Evolutionary conservation across 345 rosid species (phyloP), one percentile per base, ranked within the genome.

Genomic region (Sonneratia caseolaris): DNA sequence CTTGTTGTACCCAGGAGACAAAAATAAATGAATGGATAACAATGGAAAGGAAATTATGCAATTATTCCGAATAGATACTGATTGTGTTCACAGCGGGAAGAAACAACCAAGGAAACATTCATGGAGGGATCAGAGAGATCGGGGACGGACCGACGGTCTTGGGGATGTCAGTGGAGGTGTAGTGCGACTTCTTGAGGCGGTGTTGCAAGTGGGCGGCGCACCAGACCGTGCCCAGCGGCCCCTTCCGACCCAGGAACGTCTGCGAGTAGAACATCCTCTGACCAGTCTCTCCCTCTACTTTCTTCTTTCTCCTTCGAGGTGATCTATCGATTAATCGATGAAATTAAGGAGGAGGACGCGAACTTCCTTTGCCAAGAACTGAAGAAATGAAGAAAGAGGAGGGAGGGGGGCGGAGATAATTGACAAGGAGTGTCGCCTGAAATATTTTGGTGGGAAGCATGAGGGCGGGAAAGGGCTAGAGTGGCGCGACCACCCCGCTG

Each of bases 131-230:
- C 49, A 57, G 48, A 48, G 67, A 53, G 22, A 22, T 36, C 10
- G 21, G 53, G 43, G 48, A 57, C 89, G 7, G 36, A 90, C 98
- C 96, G 35, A 91, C 96, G 9, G 90, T 87, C 70, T 90, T 48
- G 70, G 88, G 73, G 79, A 92, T 88, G 78, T 87, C 82, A 3
- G 91, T 84, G 83, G 94, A 71, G 51, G 86, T 80, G 79, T 90
- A 92, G 62, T 92, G 93, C 74, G 91, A 86, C 75, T 92, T 92
- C 76, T 82, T 86, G 75, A 89, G 92, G 48, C 89, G 83, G 79
- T 87, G 81, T 72, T 92, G 93, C 22, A 86, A 83, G 74, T 92
- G 97, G 70, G 92, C 97, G 37, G 97, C 97, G 73, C 85, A 82
- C 97, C 97, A 92, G 0, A 89, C 96, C 0, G 89, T 86, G 0